These are phyloP conservation scores for Phycomyces nitens DNA, from an alignment of 192 early-diverging fungal species.

Conservation along the genomic window DNA sequence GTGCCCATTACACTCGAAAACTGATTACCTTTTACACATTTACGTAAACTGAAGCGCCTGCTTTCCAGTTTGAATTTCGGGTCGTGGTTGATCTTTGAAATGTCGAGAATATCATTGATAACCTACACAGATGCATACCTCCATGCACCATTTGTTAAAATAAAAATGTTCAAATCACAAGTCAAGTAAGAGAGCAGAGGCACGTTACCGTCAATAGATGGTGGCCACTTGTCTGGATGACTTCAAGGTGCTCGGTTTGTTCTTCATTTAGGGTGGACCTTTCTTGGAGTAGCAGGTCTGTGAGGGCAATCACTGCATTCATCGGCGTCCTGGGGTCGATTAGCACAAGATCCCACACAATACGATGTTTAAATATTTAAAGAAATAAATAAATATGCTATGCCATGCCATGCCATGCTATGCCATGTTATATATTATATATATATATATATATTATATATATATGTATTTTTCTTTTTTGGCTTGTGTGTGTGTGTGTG, in stretches of 20 bases:
- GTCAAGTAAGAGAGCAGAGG: neutral
- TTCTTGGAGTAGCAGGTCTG: conserved; percentile 47
- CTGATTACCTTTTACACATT: conserved; percentile 55
- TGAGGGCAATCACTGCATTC: conserved; percentile 54
- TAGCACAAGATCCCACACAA: too few relatives aligned
- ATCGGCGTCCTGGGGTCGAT: conserved; percentile 43
- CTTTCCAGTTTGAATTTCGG: conserved; percentile 49
- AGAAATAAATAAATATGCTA: too few relatives aligned
- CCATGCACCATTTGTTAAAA: neutral
- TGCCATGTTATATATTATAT: too few relatives aligned
- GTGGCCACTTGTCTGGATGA: conserved; percentile 54
- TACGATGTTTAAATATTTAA: too few relatives aligned
- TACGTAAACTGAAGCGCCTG: conserved; percentile 44
- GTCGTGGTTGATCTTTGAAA: conserved; percentile 53
- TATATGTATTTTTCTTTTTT: neutral
- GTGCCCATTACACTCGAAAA: neutral
- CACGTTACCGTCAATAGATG: conserved; percentile 49
- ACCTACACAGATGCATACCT: conserved; percentile 29
- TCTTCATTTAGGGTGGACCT: conserved; percentile 42
- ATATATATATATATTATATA: too few relatives aligned
- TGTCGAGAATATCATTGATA: conserved; percentile 54
- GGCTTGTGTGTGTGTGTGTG: neutral
- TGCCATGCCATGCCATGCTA: too few relatives aligned
- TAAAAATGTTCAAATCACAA: conserved; percentile 10
- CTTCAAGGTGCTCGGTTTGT: conserved; percentile 48